Percentiles rank a stretch among this genome's conserved stretches.
These are phyloP conservation scores for Collybia sp. DNA, from an alignment of 768 basidiomycete genomes.

Conservation along the genomic window DNA sequence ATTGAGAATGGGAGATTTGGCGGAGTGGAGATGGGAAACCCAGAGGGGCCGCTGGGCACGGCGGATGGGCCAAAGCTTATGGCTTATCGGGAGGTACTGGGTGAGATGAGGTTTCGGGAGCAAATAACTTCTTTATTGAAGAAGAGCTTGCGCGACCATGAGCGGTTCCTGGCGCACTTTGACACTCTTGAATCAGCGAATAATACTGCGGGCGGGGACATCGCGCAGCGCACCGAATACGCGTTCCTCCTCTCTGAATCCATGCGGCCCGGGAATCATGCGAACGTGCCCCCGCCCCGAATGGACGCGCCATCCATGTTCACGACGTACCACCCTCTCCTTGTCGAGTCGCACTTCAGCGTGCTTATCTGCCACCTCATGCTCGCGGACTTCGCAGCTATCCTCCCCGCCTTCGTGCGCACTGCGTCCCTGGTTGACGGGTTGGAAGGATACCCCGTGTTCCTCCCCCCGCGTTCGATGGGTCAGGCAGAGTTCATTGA, in stretches of 20 bases:
- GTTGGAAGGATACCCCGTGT: constrained; percentile 85
- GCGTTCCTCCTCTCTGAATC: constrained; percentile 69
- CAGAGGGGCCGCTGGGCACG: constrained; percentile 70
- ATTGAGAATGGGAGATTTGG: constrained; percentile 74
- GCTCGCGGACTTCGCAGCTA: constrained; percentile 65
- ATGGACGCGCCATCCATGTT: constrained; percentile 56
- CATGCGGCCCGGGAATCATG: constrained; percentile 56
- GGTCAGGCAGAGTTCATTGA: constrained; percentile 88
- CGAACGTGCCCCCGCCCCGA: constrained; percentile 22
- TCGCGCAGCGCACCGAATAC: constrained; percentile 54
- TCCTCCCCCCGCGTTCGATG: constrained; percentile 84
- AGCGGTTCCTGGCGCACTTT: constrained; percentile 80
- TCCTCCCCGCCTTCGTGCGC: constrained; percentile 62
- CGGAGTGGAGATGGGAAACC: constrained; percentile 82
- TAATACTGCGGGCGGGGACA: constrained; percentile 29
- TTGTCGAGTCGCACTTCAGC: constrained; percentile 84
- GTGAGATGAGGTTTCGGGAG: constrained; percentile 51
- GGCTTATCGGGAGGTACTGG: constrained; percentile 61
- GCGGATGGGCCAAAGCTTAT: constrained; percentile 50
- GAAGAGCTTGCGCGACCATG: constrained; percentile 81
- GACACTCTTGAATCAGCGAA: constrained; percentile 57
- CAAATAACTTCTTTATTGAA: constrained; percentile 54
- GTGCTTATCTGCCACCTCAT: constrained; percentile 72
- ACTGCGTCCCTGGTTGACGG: constrained; percentile 71
- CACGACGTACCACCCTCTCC: constrained; percentile 87